These are phyloP conservation scores for Eleusine coracana DNA, from an alignment of 176 grass and related monocot species.

Conservation along the genomic window DNA sequence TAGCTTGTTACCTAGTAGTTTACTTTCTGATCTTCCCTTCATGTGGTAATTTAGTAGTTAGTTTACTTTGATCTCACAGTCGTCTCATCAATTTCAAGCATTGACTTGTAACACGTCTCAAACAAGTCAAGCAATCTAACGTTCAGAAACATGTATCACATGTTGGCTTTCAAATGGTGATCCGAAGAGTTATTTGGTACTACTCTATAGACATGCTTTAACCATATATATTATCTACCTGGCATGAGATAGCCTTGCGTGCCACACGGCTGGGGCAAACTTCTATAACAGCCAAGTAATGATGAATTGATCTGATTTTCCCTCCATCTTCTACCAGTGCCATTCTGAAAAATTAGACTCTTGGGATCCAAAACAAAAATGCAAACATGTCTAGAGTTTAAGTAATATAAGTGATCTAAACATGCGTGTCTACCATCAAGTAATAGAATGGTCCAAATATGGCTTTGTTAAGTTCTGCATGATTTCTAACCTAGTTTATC, in stretches of 20 bases:
- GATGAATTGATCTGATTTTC: not conserved
- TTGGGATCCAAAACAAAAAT: too few relatives aligned
- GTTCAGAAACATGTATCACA: slow-evolving; percentile 46
- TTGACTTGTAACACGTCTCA: slow-evolving; percentile 13
- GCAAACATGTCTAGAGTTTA: too few relatives aligned
- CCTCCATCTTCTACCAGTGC: not conserved
- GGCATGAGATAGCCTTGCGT: not conserved
- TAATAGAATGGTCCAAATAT: too few relatives aligned
- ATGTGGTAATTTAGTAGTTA: not conserved
- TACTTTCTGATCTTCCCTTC: slow-evolving; percentile 7
- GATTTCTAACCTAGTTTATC: too few relatives aligned
- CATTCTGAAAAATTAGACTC: not conserved
- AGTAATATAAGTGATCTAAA: too few relatives aligned
- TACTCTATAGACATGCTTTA: too few relatives aligned
- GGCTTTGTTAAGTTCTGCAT: too few relatives aligned
- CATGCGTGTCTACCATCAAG: too few relatives aligned
- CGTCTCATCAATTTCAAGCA: not conserved
- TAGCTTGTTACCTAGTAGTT: not conserved
- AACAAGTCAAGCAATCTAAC: slow-evolving; percentile 25
- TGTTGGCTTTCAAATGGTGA: not conserved
- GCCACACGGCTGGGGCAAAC: not conserved
- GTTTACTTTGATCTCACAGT: slow-evolving; percentile 18
- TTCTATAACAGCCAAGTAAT: not conserved
- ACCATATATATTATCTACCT: not conserved
- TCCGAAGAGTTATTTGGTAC: not conserved